Evolutionary conservation across 2,329 filamentous ascomycete species (phyloP), one percentile per base, ranked within the genome.

Genomic region (Phyllosticta citrichinensis): DNA sequence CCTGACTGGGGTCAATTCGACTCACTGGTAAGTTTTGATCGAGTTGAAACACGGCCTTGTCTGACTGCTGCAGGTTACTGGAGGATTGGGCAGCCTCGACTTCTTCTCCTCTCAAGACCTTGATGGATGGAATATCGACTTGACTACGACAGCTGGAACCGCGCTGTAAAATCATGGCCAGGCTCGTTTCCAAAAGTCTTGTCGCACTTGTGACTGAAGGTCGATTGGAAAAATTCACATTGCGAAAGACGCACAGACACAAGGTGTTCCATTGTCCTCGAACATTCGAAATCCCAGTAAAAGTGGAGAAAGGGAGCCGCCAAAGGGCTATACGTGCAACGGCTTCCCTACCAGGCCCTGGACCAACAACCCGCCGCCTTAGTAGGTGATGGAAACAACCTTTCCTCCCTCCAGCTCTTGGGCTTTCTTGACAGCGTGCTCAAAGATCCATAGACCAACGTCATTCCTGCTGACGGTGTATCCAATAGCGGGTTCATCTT

Each of bases 381-480:
- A 74, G 57, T 73, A 72, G 52, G 73, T 71, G 63, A 77, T 63
- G 53, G 65, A 71, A 8, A 75, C 66, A 58, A 68, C 69, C 63
- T 66, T 69, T 14, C 33, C 33, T 19, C 70, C 70, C 61, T 63
- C 63, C 68, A 71, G 75, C 10, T 62, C 63, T 27, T 66, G 64
- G 9, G 66, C 62, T 24, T 64, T 63, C 62, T 63, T 66, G 1
- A 75, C 58, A 2, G 71, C 63, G 35, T 68, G 69, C 67, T 73
- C 68, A 62, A 70, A 76, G 19, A 76, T 70, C 69, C 72, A 77
- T 17, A 62, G 60, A 0, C 74, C 76, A 2, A 77, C 75, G 67
- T 77, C 75, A 51, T 60, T 66, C 63, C 75, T 69, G n/a, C 65
- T 63, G 60, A 77, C 71, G 10, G 65, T 68, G 64, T 73, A 76